These are phyloP conservation scores for Syzygium malaccense DNA, from an alignment of 441 rosid species.

Conservation along the genomic window DNA sequence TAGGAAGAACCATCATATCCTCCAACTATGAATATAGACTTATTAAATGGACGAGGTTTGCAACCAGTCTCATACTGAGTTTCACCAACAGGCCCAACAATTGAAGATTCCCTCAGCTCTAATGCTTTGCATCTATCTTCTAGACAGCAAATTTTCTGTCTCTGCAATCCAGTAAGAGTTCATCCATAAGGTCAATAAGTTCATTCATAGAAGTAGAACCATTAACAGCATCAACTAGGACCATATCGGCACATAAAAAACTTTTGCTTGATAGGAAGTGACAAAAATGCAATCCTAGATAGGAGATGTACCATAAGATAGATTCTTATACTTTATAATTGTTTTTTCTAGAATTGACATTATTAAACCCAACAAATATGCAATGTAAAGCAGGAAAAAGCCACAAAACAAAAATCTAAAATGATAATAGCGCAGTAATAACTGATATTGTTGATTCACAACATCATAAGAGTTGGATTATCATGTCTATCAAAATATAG, in stretches of 20 bases:
- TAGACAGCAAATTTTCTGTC: not conserved
- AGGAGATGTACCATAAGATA: not conserved
- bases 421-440: not conserved
- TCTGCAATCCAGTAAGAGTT: not conserved
- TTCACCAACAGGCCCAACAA: not conserved
- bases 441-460: not conserved
- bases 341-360: not conserved
- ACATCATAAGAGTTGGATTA: not conserved
- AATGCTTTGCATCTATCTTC: not conserved
- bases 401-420: not conserved
- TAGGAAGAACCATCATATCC: constrained; percentile 21
- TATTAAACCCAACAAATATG: not conserved
- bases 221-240: not conserved
- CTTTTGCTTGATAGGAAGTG: not conserved
- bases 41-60: not conserved
- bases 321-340: not conserved
- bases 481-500: not conserved
- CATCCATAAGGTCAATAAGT: not conserved
- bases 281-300: not conserved
- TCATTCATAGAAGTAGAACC: not conserved
- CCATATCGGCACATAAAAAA: not conserved
- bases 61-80: not conserved
- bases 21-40: constrained; percentile 14
- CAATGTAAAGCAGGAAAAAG: not conserved
- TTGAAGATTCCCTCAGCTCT: not conserved